Evolutionary conservation across 2,329 filamentous ascomycete genomes (phyloP).

Genomic region (Talaromyces marneffei): DNA sequence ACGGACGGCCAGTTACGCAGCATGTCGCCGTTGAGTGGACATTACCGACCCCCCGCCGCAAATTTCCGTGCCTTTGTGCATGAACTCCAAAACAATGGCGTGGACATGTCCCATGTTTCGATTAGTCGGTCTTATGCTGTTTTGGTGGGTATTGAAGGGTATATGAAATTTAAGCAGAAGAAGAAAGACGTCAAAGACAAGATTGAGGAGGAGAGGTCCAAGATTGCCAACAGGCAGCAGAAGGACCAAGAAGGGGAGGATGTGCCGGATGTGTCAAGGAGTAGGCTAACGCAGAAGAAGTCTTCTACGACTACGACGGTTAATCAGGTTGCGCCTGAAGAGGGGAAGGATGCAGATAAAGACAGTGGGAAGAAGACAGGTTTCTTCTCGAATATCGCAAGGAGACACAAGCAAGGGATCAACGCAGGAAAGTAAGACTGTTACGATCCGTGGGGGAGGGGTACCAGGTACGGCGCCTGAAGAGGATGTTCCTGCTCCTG

Average conservation of each 20-base stretch:
- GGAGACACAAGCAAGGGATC: background rate
- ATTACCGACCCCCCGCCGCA: conserved; percentile 75
- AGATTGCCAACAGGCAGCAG: conserved; percentile 37
- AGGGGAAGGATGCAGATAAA: background rate
- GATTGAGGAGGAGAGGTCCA: conserved; percentile 46
- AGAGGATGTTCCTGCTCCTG: conserved; percentile 23
- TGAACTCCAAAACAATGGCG: conserved; percentile 64
- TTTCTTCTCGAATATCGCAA: background rate
- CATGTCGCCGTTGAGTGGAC: conserved; percentile 64
- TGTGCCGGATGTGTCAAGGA: background rate
- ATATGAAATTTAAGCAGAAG: conserved; percentile 62
- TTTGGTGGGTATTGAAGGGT: conserved; percentile 74
- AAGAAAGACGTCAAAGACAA: conserved; percentile 51
- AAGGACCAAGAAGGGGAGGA: background rate
- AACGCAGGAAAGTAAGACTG: background rate
- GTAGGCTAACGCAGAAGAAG: conserved; percentile 5
- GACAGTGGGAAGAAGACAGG: background rate
- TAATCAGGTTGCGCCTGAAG: background rate
- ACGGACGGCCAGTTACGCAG: conserved; percentile 71
- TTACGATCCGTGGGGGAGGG: conserved; percentile 8
- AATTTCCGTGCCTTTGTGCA: conserved; percentile 81
- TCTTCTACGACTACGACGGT: background rate
- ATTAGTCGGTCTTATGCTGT: conserved; percentile 79
- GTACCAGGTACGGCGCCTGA: conserved; percentile 22
- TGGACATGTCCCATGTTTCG: conserved; percentile 71